Evolutionary conservation across 352 stramenopile species (phyloP), one percentile per base, ranked within the genome.

Genomic region (Phytophthora boehmeriae): DNA sequence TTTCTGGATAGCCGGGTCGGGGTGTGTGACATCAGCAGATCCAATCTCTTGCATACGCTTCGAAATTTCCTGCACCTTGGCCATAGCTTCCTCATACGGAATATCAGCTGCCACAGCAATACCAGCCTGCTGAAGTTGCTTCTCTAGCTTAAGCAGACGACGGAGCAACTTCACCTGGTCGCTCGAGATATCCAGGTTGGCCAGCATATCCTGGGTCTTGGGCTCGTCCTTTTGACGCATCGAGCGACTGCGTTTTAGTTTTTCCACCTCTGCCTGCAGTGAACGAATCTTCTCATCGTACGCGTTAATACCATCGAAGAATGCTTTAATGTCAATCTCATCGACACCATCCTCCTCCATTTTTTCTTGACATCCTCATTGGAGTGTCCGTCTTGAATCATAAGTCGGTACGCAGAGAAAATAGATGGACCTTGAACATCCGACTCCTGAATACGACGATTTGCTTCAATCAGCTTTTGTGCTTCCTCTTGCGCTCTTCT

Each of bases 51-150:
- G 74, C 92, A 98, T 97, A 46, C 92, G 84, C 45, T 72, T 86
- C n/a, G 88, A 83, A 49, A 98, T 98, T 54, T 94, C 83, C 51
- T 89, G 80, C 23, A 98, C 88, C 71, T 97, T 97, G 9, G 74
- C 74, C 65, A 96, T 95, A 20, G 90, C 92, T 69, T 97, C 86
- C 65, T 97, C 89, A 63, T 97, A 98, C 30, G 92, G 85, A 77
- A 98, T 98, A 79, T 98, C 92, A 19, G 94, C 92, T 25, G 90
- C 90, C 43, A 98, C 84, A 50, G 83, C 84, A 63, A 95, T 95
- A 86, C 86, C 86, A 53, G 86, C 86, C 38, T 92, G 73, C 41
- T 90, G 78, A 54, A 95, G 54, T 58, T 93, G 86, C 62, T 93
- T 93, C 36, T 95, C 86, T 2, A 95, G 71, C 59, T 93, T 93